Base-by-base conservation (phyloP, 2,329 filamentous ascomycete species). In the Fusarium sp. region DNA sequence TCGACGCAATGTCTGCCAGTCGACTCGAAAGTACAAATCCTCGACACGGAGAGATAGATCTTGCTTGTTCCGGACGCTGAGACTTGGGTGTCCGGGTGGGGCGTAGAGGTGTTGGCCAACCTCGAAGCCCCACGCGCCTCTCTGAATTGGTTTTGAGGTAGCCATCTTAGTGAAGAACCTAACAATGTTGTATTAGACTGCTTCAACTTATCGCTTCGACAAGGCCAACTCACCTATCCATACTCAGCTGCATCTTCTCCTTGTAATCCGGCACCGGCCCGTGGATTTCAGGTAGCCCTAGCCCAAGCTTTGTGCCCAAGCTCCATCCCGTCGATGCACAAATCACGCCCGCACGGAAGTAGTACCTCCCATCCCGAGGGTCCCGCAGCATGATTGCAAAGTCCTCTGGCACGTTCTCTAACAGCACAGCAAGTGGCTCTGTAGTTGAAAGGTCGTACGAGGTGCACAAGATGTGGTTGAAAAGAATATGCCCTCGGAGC, bases 1-100 rank as follows among this genome's bases (percentile, higher is more conserved):
- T 6, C 94, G 88, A 3, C 94, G 89, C 15, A 97, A 82, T 0
- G 94, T 97, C 80, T 97, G 94, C 92, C 93, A 96, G 78, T 97
- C 94, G 2, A 95, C 93, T 7, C 94, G 88, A 4, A 97, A 83
- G 68, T 91, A 82, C 70, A 92, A 84, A 44, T 92, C 87, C 0
- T 88, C 85, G 3, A 90, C 75, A 1, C 80, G 81, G 11, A 95
- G 82, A 23, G 82, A 79, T 0, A 85, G 81, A 52, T 88, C 83
- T 68, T 94, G 91, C 2, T 81, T 77, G 1, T 84, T 80, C 15
- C 92, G 88, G 37, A 89, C 83, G 37, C 82, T 78, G 72, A 90
- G 89, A 62, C 92, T 89, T 0, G 88, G 87, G 71, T 93, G 85
- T 1, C 89, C 90, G 0, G 90, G 88, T 0, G 92, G 91, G 85